Percentiles rank a stretch among this genome's conserved stretches.
These are phyloP conservation scores for Grosmannia penicillata DNA, from an alignment of 2,329 filamentous ascomycete species.

Conservation along the genomic window DNA sequence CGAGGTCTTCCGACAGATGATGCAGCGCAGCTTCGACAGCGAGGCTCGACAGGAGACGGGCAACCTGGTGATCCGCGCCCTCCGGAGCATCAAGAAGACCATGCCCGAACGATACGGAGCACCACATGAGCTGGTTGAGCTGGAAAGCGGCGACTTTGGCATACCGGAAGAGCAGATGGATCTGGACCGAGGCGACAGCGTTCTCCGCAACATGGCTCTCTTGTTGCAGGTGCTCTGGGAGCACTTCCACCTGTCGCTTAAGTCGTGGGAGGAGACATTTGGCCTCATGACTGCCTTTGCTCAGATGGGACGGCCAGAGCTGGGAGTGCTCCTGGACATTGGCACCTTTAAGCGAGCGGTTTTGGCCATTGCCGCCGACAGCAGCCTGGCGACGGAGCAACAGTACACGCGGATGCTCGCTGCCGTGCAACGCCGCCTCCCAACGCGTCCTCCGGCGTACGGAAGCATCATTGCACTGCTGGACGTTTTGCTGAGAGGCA, in stretches of 20 bases:
- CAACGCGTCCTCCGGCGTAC: slow-evolving; percentile 37
- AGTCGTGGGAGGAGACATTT: slow-evolving; percentile 68
- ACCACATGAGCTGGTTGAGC: not conserved
- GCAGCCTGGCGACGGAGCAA: slow-evolving; percentile 29
- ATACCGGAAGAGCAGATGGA: slow-evolving; percentile 12
- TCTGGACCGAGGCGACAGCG: slow-evolving; percentile 4
- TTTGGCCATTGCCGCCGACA: slow-evolving; percentile 46
- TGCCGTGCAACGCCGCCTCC: slow-evolving; percentile 33
- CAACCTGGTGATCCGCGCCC: slow-evolving; percentile 33
- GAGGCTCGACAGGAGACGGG: slow-evolving; percentile 38
- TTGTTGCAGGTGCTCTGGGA: slow-evolving; percentile 45
- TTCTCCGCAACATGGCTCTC: slow-evolving; percentile 24
- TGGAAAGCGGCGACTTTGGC: slow-evolving; percentile 15
- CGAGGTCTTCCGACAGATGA: slow-evolving; percentile 45
- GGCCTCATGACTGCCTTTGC: slow-evolving; percentile 54
- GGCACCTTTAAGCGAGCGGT: slow-evolving; percentile 45
- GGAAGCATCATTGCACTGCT: slow-evolving; percentile 35
- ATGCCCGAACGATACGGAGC: slow-evolving; percentile 32
- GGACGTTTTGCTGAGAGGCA: slow-evolving; percentile 26
- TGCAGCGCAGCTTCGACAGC: slow-evolving; percentile 45
- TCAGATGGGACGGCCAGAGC: slow-evolving; percentile 42
- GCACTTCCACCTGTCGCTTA: slow-evolving; percentile 43
- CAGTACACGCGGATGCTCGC: slow-evolving; percentile 42
- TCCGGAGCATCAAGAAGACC: slow-evolving; percentile 34
- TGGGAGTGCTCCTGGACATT: slow-evolving; percentile 41